Evolutionary conservation across 352 stramenopile species (phyloP), one percentile per base, ranked within the genome.

Genomic region (Phytophthora pseudosyringae): DNA sequence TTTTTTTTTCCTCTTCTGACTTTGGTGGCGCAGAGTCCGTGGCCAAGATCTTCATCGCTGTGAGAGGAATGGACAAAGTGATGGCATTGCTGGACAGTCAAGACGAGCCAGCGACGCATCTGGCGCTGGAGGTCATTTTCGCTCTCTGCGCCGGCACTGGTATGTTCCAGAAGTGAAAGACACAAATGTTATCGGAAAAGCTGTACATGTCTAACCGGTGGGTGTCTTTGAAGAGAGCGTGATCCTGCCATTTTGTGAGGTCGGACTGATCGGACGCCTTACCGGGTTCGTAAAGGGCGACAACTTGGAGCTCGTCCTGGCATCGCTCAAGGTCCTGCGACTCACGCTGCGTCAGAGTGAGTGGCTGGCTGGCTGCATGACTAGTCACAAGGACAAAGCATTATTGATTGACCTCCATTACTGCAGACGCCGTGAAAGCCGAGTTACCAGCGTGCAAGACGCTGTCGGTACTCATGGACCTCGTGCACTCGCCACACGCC

Each of bases 61-160:
- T 88, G 3, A 69, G 62, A 7, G 82, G 82, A 5, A 80, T 89
- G 52, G 39, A 57, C n/a, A 87, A 86, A 36, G 29, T 89, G 3
- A 76, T 89, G 49, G 45, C 45, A 12, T 31, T 86, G 39, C 55
- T 89, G 2, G 51, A 78, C 13, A 59, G 56, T 57, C 32, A 70
- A 72, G 25, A 66, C 61, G 13, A 46, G 28, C 47, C 88, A 70
- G 58, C 47, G 56, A 66, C 70, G 1, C 76, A 86, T 55, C 51
- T 88, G 32, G 65, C 75, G 9, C 45, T 91, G 1, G 71, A 91
- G 45, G 76, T 84, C 16, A 76, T 91, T 31, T 77, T 76, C 46
- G 55, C 78, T 18, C 46, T 91, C 4, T 91, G 82, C 28, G 57
- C 64, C 16, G 65, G 72, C 49, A 86, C 76, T 47, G 43, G 82